Percentiles rank a stretch among this genome's conserved stretches.
These are phyloP conservation scores for Vitis riparia DNA, from an alignment of 164 flowering plant genomes.

Conservation along the genomic window DNA sequence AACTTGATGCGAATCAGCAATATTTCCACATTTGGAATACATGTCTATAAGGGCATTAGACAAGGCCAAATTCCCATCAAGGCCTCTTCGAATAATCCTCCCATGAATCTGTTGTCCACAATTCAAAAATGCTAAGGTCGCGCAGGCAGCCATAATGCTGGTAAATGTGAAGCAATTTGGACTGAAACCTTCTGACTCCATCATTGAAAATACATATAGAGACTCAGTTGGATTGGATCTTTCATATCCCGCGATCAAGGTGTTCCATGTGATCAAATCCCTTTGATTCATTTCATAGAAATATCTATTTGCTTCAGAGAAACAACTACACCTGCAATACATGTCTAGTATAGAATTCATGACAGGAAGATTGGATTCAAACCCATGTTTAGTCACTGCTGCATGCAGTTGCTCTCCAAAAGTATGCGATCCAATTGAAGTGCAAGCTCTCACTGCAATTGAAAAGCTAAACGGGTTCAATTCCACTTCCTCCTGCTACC, in stretches of 20 bases:
- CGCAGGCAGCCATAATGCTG: constrained; percentile 61
- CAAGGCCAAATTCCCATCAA: constrained; percentile 43
- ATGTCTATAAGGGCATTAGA: constrained; percentile 78
- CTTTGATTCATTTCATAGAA: constrained; percentile 56
- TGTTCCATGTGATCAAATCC: constrained; percentile 87
- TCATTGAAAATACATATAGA: constrained; percentile 49
- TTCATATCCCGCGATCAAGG: constrained; percentile 74
- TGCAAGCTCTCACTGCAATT: constrained; percentile 77
- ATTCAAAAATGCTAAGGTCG: constrained; percentile 51
- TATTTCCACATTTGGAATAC: constrained; percentile 88
- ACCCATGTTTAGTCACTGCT: constrained; percentile 50
- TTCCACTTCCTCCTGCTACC: constrained; percentile 61
- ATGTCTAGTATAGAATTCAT: constrained; percentile 83
- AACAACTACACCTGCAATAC: constrained; percentile 66
- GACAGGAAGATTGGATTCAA: constrained; percentile 56
- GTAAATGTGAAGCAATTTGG: constrained; percentile 81
- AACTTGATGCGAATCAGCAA: constrained; percentile 43
- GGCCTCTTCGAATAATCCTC: constrained; percentile 50
- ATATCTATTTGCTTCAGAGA: constrained; percentile 57
- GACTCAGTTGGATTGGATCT: constrained; percentile 43
- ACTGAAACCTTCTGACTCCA: constrained; percentile 45
- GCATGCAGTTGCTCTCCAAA: constrained; percentile 75
- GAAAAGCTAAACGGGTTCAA: constrained; percentile 62
- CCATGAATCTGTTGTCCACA: constrained; percentile 83
- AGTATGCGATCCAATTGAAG: constrained; percentile 43